phyloP scores from a whole-genome alignment of 768 basidiomycete species.

The Lactifluus rugatus region DNA sequence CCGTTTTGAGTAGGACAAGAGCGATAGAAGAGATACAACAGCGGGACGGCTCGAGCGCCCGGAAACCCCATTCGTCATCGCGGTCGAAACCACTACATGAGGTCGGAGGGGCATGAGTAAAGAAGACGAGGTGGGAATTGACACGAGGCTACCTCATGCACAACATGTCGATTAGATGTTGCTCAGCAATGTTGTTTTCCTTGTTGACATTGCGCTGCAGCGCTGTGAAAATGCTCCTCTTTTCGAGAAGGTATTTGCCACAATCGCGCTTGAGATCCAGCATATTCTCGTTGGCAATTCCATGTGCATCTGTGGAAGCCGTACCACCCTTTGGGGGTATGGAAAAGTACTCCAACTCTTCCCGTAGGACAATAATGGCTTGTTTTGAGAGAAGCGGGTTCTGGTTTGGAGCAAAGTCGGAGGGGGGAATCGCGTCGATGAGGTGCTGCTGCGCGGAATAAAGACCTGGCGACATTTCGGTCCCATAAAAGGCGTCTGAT shows the following conservation, averaged over 20 bases:
- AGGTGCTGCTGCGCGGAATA: constrained; percentile 73
- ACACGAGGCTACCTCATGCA: constrained; percentile 81
- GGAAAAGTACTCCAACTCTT: constrained; percentile 97
- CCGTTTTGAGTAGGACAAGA: constrained; percentile 93
- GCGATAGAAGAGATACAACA: constrained; percentile 99
- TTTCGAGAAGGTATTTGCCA: constrained; percentile 80
- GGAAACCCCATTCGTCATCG: constrained; percentile 97
- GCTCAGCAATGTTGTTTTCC: constrained; percentile 97
- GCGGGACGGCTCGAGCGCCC: constrained; percentile 88
- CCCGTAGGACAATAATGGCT: constrained; percentile 95
- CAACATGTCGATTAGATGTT: constrained; percentile 99
- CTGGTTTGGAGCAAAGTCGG: constrained; percentile 55
- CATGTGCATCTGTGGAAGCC: constrained; percentile 63
- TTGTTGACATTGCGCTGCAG: constrained; percentile 98
- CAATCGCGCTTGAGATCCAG: constrained; percentile 77
- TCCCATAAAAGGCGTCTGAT: constrained; percentile 88
- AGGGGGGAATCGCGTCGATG: constrained; percentile 48
- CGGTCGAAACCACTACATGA: constrained; percentile 80
- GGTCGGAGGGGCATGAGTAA: constrained; percentile 2
- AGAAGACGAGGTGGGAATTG: background rate
- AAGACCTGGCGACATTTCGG: constrained; percentile 57
- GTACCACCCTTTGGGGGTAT: constrained; percentile 68
- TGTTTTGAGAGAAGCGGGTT: constrained; percentile 94
- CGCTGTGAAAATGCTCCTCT: constrained; percentile 92
- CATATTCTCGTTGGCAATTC: constrained; percentile 69